Percentiles rank a stretch among this genome's conserved stretches.
Evolutionary conservation across 2,329 filamentous ascomycete genomes (phyloP).

Genomic region (Aureobasidium leucospermi): DNA sequence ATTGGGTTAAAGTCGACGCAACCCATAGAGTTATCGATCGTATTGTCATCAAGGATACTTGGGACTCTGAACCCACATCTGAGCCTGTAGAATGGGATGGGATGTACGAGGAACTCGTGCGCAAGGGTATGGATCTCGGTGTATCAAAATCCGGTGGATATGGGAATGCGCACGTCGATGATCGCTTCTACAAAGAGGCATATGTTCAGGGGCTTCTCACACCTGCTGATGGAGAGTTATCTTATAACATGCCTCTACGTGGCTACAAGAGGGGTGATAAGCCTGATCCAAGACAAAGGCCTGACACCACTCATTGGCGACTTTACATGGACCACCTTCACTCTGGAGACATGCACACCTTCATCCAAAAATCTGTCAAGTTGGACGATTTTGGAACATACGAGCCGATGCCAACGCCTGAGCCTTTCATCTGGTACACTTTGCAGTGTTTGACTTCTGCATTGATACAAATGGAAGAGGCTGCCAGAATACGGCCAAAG

Average conservation of each 20-base stretch:
- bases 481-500: not conserved
- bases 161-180: too few species aligned
- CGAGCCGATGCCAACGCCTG: not conserved
- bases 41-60: not conserved
- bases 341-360: not conserved
- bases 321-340: not conserved
- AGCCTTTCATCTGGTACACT: not conserved
- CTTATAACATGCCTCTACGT: not conserved
- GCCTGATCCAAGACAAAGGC: not conserved
- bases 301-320: not conserved
- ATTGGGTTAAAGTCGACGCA: not conserved
- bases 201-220: not conserved
- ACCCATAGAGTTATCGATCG: constrained; percentile 5
- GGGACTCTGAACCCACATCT: not conserved
- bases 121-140: not conserved
- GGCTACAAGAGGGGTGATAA: not conserved
- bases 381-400: too few species aligned
- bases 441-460: not conserved
- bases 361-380: not conserved
- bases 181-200: not conserved
- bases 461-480: not conserved
- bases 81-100: not conserved
- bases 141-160: too few species aligned
- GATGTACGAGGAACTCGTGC: not conserved
- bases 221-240: too few species aligned